A percentile compares a stretch with the other conserved stretches of the same genome.
Conservation (phyloP, 208 protist species). For the Lotmaria passim region DNA sequence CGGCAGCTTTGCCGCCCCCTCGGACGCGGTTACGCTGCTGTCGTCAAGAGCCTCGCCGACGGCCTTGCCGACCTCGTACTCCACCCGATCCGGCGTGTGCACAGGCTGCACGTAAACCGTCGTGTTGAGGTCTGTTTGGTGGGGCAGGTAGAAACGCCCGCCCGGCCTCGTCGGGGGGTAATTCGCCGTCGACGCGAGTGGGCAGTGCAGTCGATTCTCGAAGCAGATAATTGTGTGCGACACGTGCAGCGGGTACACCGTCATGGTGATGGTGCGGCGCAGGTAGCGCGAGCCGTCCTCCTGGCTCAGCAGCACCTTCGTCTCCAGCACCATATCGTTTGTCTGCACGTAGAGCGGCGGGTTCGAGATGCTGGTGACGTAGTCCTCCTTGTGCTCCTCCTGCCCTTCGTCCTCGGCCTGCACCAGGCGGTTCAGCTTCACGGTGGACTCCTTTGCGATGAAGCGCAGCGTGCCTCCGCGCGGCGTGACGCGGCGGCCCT, state of each 20-base stretch:
- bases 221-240: conserved; percentile 75
- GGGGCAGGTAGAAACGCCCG: conserved; percentile 63
- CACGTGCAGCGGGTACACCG: conserved; percentile 69
- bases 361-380: conserved; percentile 55
- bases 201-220: conserved; percentile 66
- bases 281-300: conserved; percentile 46
- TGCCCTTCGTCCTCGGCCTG: conserved; percentile 17
- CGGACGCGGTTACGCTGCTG: background rate
- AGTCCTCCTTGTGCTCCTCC: conserved; percentile 32
- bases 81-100: conserved; percentile 25
- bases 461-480: conserved; percentile 55
- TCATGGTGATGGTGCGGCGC: conserved; percentile 59
- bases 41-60: conserved; percentile 20
- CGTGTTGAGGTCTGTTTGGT: conserved; percentile 45
- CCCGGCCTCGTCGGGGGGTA: conserved; percentile 42
- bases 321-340: conserved; percentile 64
- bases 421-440: conserved; percentile 36
- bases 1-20: conserved; percentile 11
- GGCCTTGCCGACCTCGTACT: conserved; percentile 22
- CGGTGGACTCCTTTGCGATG: conserved; percentile 27
- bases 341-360: conserved; percentile 64
- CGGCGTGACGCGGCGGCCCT: conserved; percentile 37
- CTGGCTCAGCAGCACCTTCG: conserved; percentile 43
- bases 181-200: conserved; percentile 34
- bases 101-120: conserved; percentile 58